Percentiles rank a stretch among this genome's conserved stretches.
These are phyloP conservation scores for Clavariopsis aquatica DNA, from an alignment of 495 filamentous ascomycete species.

Conservation along the genomic window DNA sequence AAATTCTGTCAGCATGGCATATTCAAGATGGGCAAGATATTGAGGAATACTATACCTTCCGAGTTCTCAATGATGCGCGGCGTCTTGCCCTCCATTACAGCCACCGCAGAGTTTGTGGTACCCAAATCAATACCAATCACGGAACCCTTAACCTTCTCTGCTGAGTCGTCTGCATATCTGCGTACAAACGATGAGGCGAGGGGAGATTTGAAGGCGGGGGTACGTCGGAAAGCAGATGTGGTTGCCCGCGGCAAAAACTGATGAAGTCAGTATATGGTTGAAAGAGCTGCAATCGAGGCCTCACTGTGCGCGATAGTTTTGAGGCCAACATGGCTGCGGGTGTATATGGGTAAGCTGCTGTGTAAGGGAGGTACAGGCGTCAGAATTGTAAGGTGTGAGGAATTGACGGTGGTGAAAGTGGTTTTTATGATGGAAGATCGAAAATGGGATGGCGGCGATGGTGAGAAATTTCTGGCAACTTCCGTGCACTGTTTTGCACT, in stretches of 20 bases:
- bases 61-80: slow-evolving; percentile 98
- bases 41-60: slow-evolving; percentile 64
- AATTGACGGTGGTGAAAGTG: slow-evolving; percentile 20
- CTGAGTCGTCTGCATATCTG: slow-evolving; percentile 74
- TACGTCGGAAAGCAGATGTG: slow-evolving; percentile 54
- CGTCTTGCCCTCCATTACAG: slow-evolving; percentile 93
- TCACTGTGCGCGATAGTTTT: slow-evolving; percentile 70
- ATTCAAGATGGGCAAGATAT: too few relatives aligned
- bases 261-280: slow-evolving; percentile 28
- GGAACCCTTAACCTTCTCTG: slow-evolving; percentile 87
- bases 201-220: slow-evolving; percentile 58
- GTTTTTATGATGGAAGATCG: slow-evolving; percentile 21
- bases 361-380: slow-evolving; percentile 37
- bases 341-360: slow-evolving; percentile 25
- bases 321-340: slow-evolving; percentile 61
- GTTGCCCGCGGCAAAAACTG: slow-evolving; percentile 67
- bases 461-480: slow-evolving; percentile 35
- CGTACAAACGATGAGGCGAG: slow-evolving; percentile 61
- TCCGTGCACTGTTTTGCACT: neutral
- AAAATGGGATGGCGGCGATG: neutral
- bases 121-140: slow-evolving; percentile 99
- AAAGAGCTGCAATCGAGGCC: slow-evolving; percentile 44
- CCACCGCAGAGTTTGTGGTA: slow-evolving; percentile 98
- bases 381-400: slow-evolving; percentile 1
- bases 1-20: slow-evolving; percentile 20